These are phyloP conservation scores for Diplodia scrobiculata DNA, from an alignment of 2,329 filamentous ascomycete genomes.

Conservation along the genomic window DNA sequence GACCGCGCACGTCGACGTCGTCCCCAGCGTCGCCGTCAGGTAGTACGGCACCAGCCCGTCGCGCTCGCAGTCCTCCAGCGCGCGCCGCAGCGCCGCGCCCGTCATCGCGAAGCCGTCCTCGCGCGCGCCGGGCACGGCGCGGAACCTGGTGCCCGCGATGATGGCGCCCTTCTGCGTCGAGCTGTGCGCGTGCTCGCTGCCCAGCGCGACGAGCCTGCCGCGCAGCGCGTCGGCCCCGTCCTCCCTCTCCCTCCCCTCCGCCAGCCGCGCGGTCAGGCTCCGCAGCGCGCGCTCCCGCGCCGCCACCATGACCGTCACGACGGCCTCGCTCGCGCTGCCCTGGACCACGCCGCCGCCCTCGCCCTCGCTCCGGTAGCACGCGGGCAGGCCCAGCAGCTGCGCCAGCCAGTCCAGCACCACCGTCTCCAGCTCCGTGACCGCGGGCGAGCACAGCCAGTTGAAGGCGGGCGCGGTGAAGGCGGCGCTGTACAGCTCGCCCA, in stretches of 20 bases:
- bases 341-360: slow-evolving; percentile 92
- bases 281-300: slow-evolving; percentile 64
- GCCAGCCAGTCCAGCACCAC: slow-evolving; percentile 91
- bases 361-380: slow-evolving; percentile 71
- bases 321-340: slow-evolving; percentile 83
- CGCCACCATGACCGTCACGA: slow-evolving; percentile 83
- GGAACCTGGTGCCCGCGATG: slow-evolving; percentile 81
- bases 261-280: slow-evolving; percentile 40
- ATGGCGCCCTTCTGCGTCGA: slow-evolving; percentile 84
- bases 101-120: slow-evolving; percentile 71
- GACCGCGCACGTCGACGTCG: slow-evolving; percentile 83
- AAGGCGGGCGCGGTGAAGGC: slow-evolving; percentile 89
- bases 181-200: slow-evolving; percentile 77
- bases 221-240: slow-evolving; percentile 68
- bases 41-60: slow-evolving; percentile 82
- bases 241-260: slow-evolving; percentile 60
- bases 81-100: slow-evolving; percentile 61
- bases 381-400: slow-evolving; percentile 70
- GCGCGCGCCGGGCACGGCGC: slow-evolving; percentile 64
- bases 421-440: slow-evolving; percentile 90
- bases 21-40: slow-evolving; percentile 79
- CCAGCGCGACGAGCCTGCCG: slow-evolving; percentile 75
- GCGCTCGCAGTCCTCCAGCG: slow-evolving; percentile 65
- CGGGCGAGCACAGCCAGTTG: slow-evolving; percentile 95
- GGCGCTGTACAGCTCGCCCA: slow-evolving; percentile 89